phyloP scores from a whole-genome alignment of 805 yeast species.

The Candida xyloterini region DNA sequence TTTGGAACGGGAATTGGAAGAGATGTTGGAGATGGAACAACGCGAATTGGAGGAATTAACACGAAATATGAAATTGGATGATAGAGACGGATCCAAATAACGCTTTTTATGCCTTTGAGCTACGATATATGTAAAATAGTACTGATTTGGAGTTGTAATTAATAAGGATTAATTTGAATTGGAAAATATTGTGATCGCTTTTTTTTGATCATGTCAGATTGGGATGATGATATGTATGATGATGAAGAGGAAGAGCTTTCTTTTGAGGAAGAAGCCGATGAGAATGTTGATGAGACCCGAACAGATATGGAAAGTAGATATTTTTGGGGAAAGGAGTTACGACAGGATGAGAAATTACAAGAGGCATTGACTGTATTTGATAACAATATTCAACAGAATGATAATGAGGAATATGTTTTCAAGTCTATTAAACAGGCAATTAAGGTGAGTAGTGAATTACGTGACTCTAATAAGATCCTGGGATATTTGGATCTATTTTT shows the following conservation, averaged over 20 bases:
- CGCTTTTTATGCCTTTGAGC: not conserved
- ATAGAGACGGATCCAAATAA: slow-evolving; percentile 1
- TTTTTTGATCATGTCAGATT: slow-evolving; percentile 30
- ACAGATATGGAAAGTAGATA: slow-evolving; percentile 27
- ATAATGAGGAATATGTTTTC: slow-evolving; percentile 25
- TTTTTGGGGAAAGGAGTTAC: slow-evolving; percentile 32
- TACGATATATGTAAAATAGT: too few species aligned
- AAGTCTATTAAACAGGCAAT: slow-evolving; percentile 34
- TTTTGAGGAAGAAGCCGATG: slow-evolving; percentile 29
- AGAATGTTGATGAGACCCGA: slow-evolving; percentile 9
- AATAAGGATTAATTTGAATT: too few species aligned
- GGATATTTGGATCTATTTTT: slow-evolving; percentile 21
- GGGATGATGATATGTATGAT: slow-evolving; percentile 38
- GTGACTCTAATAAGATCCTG: slow-evolving; percentile 15
- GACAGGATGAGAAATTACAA: slow-evolving; percentile 30
- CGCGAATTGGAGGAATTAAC: slow-evolving; percentile 32
- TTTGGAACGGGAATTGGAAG: slow-evolving; percentile 28
- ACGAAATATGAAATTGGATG: slow-evolving; percentile 19
- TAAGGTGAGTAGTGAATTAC: slow-evolving; percentile 26
- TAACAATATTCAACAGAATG: slow-evolving; percentile 14
- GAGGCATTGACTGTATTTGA: slow-evolving; percentile 28
- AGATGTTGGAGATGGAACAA: slow-evolving; percentile 26
- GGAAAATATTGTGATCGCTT: too few species aligned
- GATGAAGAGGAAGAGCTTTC: slow-evolving; percentile 35
- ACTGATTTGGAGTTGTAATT: too few species aligned